These are phyloP conservation scores for Sugiyamaella mastotermitis DNA, from an alignment of 805 yeast species.

Conservation along the genomic window DNA sequence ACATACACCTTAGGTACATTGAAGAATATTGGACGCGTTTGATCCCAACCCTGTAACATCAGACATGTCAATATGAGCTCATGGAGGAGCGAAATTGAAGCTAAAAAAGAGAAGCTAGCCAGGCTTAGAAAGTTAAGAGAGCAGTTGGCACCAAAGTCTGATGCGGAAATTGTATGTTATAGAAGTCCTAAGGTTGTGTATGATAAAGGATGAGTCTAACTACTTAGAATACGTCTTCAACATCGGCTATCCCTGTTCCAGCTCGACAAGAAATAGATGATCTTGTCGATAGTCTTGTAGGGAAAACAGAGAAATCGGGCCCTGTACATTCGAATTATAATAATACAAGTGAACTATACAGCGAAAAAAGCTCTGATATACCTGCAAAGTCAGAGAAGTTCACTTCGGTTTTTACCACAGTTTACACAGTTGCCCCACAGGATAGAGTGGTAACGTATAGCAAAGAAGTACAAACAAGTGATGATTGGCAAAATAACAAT, in stretches of 20 bases:
- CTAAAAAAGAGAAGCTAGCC: slow-evolving; percentile 44
- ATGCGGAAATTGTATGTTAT: too few species aligned
- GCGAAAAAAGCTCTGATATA: too few species aligned
- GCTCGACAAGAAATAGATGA: slow-evolving; percentile 21
- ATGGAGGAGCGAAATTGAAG: slow-evolving; percentile 43
- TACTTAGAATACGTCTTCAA: too few species aligned
- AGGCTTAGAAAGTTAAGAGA: slow-evolving; percentile 46
- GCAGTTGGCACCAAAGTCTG: too few species aligned
- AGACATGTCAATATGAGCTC: slow-evolving; percentile 7
- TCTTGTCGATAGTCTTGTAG: slow-evolving; percentile 22
- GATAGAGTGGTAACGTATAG: slow-evolving; percentile 18
- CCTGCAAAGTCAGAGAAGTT: too few species aligned
- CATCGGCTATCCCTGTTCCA: background rate
- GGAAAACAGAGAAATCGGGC: background rate
- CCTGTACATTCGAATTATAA: background rate
- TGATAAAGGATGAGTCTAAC: too few species aligned
- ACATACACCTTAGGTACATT: too few species aligned
- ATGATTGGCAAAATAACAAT: slow-evolving; percentile 7
- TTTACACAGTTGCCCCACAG: slow-evolving; percentile 2
- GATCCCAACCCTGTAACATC: background rate
- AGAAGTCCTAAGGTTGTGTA: too few species aligned
- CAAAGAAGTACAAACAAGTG: slow-evolving; percentile 27
- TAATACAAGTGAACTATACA: too few species aligned
- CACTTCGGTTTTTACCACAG: slow-evolving; percentile 4
- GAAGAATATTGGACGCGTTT: too few species aligned